These are phyloP conservation scores for Dioscorea cayenensis DNA, from an alignment of 116 monocot genomes.

Conservation along the genomic window DNA sequence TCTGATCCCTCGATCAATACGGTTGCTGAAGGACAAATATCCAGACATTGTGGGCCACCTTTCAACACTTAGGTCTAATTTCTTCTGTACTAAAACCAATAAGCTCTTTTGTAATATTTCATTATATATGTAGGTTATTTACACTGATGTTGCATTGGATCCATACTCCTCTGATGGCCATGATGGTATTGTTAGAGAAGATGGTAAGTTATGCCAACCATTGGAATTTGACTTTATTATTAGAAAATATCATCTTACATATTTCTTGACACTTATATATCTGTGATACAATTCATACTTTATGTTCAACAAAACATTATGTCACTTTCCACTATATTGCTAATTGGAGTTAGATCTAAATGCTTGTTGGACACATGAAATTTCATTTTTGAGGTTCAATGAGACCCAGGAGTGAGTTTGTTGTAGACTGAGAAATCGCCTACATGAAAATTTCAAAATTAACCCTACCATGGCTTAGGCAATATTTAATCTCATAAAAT, in stretches of 20 bases:
- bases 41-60: constrained; percentile 75
- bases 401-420: too few relatives aligned
- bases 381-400: too few relatives aligned
- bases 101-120: not conserved
- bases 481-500: too few relatives aligned
- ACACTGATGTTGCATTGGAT: constrained; percentile 98
- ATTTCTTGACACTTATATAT: not conserved
- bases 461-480: too few relatives aligned
- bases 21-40: constrained; percentile 86
- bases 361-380: too few relatives aligned
- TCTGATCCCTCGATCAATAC: constrained; percentile 81
- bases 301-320: not conserved
- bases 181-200: constrained; percentile 99
- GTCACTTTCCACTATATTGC: too few relatives aligned
- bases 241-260: not conserved
- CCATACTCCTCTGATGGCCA: constrained; percentile 98
- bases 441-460: too few relatives aligned
- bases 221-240: not conserved
- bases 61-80: constrained; percentile 1
- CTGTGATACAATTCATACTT: not conserved
- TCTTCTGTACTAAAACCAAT: not conserved
- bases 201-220: constrained; percentile 44
- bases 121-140: constrained; percentile 60
- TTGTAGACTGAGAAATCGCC: too few relatives aligned
- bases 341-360: too few relatives aligned